Evolutionary conservation across 2,329 filamentous ascomycete species (phyloP).

Genomic region (Penicillium sp.): DNA sequence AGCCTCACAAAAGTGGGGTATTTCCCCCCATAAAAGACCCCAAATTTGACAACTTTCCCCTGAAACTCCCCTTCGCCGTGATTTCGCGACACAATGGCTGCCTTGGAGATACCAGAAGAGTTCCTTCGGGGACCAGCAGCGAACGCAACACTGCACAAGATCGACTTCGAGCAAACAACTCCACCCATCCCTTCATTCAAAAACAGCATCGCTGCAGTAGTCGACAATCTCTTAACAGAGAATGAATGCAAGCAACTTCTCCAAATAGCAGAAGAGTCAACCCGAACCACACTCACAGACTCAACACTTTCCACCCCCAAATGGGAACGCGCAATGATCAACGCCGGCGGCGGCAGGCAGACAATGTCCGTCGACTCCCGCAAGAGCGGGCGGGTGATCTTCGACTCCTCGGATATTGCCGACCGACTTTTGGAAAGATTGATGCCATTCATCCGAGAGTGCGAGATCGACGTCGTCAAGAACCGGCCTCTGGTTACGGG

Average conservation of each 20-base stretch:
- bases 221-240: constrained; percentile 65
- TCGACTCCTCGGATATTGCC: constrained; percentile 66
- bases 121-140: constrained; percentile 38
- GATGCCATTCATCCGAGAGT: constrained; percentile 49
- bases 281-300: constrained; percentile 8
- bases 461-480: constrained; percentile 46
- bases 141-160: constrained; percentile 49
- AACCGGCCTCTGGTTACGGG: constrained; percentile 48
- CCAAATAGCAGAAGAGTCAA: constrained; percentile 52
- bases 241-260: constrained; percentile 64
- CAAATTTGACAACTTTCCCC: too few species aligned
- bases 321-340: constrained; percentile 72
- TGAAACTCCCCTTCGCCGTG: too few species aligned
- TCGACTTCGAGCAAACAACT: constrained; percentile 57
- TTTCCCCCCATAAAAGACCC: too few species aligned
- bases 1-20: too few species aligned
- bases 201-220: constrained; percentile 59
- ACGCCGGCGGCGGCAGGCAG: constrained; percentile 65
- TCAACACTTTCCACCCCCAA: constrained; percentile 29
- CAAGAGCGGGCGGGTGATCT: constrained; percentile 76
- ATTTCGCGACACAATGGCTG: neutral
- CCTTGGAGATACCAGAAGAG: constrained; percentile 7
- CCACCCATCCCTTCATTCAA: constrained; percentile 55
- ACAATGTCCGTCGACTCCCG: constrained; percentile 59
- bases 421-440: constrained; percentile 64